Percentiles rank a stretch among this genome's conserved stretches.
phyloP scores from a whole-genome alignment of 2,329 filamentous ascomycete species.

The Colletotrichum sp. region DNA sequence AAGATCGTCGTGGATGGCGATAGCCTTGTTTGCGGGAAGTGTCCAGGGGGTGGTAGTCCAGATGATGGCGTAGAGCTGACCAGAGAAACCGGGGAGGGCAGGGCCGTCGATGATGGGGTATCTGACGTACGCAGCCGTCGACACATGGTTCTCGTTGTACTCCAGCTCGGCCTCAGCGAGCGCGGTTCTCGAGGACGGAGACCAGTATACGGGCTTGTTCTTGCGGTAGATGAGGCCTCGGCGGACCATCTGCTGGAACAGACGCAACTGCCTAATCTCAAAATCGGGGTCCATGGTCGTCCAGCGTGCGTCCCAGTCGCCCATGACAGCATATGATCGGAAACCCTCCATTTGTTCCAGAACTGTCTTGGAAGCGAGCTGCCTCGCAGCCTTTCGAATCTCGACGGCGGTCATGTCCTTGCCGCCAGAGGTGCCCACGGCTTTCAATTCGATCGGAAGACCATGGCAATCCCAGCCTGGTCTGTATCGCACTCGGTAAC shows the following conservation, averaged over 20 bases:
- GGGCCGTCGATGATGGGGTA: constrained; percentile 69
- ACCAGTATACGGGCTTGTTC: constrained; percentile 88
- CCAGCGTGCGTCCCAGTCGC: constrained; percentile 79
- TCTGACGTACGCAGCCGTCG: constrained; percentile 77
- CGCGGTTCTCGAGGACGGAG: constrained; percentile 77
- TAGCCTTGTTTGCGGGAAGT: constrained; percentile 87
- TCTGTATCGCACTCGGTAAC: constrained; percentile 78
- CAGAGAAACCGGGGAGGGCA: constrained; percentile 43
- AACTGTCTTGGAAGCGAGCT: constrained; percentile 72
- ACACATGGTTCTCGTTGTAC: constrained; percentile 78
- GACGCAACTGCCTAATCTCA: constrained; percentile 74
- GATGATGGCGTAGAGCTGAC: constrained; percentile 77
- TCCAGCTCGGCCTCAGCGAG: constrained; percentile 86
- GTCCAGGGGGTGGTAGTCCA: constrained; percentile 99
- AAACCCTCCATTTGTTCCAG: constrained; percentile 77
- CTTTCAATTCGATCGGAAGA: constrained; percentile 95
- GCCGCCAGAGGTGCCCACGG: constrained; percentile 64
- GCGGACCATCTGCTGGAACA: constrained; percentile 78
- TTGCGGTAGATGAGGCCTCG: constrained; percentile 77
- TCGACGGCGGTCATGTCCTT: constrained; percentile 56
- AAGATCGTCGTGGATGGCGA: constrained; percentile 79
- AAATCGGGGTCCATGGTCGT: constrained; percentile 80
- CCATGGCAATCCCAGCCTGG: constrained; percentile 99
- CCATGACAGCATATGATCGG: constrained; percentile 77
- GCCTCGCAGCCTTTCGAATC: constrained; percentile 68